Percentiles rank a stretch among this genome's conserved stretches.
Conservation (phyloP, 495 filamentous ascomycete genomes). For the Tetracladium setigerum region DNA sequence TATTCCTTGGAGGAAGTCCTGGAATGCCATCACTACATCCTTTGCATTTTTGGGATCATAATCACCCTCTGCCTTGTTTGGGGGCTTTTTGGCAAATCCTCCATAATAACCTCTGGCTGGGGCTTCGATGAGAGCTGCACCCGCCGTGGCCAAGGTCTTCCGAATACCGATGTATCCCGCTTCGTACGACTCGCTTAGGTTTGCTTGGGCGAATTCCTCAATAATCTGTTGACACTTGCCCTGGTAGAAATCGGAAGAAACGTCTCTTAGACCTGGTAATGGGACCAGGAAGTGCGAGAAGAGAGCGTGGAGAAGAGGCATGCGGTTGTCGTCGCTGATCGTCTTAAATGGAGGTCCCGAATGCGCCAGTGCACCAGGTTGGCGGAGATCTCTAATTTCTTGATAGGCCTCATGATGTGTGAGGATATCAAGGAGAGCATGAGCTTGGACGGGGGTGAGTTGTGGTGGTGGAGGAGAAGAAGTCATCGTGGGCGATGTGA, state of each 20-base stretch:
- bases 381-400: slow-evolving; percentile 54
- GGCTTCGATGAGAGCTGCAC: slow-evolving; percentile 51
- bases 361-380: slow-evolving; percentile 39
- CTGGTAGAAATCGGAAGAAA: slow-evolving; percentile 51
- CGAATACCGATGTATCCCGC: slow-evolving; percentile 55
- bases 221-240: slow-evolving; percentile 36
- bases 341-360: slow-evolving; percentile 53
- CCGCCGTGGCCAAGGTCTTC: slow-evolving; percentile 57
- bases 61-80: slow-evolving; percentile 24
- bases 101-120: slow-evolving; percentile 48
- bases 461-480: slow-evolving; percentile 2
- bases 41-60: slow-evolving; percentile 47
- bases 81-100: slow-evolving; percentile 31
- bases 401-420: slow-evolving; percentile 55
- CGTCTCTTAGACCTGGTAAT: slow-evolving; percentile 48
- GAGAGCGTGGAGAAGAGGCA: slow-evolving; percentile 51
- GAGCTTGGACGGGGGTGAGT: slow-evolving; percentile 41
- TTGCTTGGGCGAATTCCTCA: slow-evolving; percentile 44
- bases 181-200: slow-evolving; percentile 62
- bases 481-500: slow-evolving; percentile 17
- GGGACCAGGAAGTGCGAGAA: slow-evolving; percentile 47
- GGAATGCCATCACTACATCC: slow-evolving; percentile 47
- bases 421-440: slow-evolving; percentile 58
- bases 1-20: slow-evolving; percentile 46
- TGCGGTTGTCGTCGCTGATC: slow-evolving; percentile 29